Conservation (phyloP, 2,329 filamentous ascomycete genomes). For the Colletotrichum sublineola region DNA sequence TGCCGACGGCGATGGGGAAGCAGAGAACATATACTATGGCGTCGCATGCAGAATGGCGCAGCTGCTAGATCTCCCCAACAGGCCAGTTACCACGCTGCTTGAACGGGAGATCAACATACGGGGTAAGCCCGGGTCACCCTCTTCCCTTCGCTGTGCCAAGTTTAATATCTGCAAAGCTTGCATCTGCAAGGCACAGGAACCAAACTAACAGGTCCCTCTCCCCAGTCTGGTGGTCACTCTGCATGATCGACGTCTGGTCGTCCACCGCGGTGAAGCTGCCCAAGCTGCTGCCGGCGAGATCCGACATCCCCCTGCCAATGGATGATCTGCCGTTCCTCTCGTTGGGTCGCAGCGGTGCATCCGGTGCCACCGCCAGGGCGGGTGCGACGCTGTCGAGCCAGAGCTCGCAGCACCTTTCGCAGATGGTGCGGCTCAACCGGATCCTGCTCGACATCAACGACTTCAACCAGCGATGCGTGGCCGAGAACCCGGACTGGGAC, state of each 20-base stretch:
- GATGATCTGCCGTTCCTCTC: slow-evolving; percentile 53
- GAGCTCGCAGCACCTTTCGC: slow-evolving; percentile 48
- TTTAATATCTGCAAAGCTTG: slow-evolving; percentile 12
- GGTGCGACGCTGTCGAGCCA: slow-evolving; percentile 22
- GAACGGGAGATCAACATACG: slow-evolving; percentile 53
- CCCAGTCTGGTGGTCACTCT: slow-evolving; percentile 45
- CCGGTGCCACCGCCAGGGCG: background rate
- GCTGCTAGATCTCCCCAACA: slow-evolving; percentile 52
- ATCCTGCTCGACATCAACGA: slow-evolving; percentile 57
- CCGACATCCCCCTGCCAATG: slow-evolving; percentile 51
- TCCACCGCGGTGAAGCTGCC: slow-evolving; percentile 45
- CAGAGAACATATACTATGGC: slow-evolving; percentile 56
- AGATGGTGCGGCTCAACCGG: slow-evolving; percentile 47
- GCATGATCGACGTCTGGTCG: slow-evolving; percentile 46
- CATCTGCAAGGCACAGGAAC: slow-evolving; percentile 33
- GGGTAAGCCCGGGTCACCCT: slow-evolving; percentile 42
- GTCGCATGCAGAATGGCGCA: slow-evolving; percentile 53
- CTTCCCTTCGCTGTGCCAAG: slow-evolving; percentile 2
- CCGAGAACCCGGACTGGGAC: slow-evolving; percentile 46
- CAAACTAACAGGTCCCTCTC: slow-evolving; percentile 23
- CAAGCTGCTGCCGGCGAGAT: slow-evolving; percentile 43
- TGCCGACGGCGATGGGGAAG: slow-evolving; percentile 52
- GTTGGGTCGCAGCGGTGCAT: slow-evolving; percentile 22
- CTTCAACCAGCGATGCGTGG: slow-evolving; percentile 52
- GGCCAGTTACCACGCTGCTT: slow-evolving; percentile 46